phyloP scores from a whole-genome alignment of 495 filamentous ascomycete species.

The Annulohypoxylon maeteangense region DNA sequence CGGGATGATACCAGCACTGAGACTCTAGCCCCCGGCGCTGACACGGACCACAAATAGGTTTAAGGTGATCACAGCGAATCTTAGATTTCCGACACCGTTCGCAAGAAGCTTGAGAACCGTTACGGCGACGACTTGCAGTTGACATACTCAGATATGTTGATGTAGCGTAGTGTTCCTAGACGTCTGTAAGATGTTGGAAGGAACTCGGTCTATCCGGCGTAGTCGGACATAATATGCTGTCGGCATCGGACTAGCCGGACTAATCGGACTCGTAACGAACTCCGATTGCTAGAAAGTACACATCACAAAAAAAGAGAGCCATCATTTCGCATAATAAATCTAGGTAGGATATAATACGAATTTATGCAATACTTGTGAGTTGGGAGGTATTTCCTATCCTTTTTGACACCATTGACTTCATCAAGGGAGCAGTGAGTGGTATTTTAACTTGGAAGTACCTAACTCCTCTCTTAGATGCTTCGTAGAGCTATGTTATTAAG shows the following conservation, averaged over 20 bases:
- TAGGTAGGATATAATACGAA: no score
- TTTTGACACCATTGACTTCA: no score
- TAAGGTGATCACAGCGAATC: slow-evolving; percentile 9
- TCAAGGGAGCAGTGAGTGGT: no score
- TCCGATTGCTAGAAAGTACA: no score
- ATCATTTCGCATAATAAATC: no score
- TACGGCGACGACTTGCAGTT: slow-evolving; percentile 12
- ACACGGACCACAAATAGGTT: slow-evolving; percentile 10
- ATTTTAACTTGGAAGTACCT: no score
- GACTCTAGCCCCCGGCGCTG: slow-evolving; percentile 7
- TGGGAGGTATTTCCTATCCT: no score
- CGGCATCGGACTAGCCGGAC: slow-evolving; percentile 6
- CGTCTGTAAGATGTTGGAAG: not conserved
- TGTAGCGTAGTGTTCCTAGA: not conserved
- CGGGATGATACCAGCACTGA: slow-evolving; percentile 21
- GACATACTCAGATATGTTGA: not conserved
- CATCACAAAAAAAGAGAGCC: no score
- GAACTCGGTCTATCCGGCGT: not conserved
- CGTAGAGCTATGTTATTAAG: not conserved
- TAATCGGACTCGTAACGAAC: slow-evolving; percentile 21
- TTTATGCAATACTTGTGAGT: no score
- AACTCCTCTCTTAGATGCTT: no score
- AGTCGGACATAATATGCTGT: slow-evolving; percentile 2
- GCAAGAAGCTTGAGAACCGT: slow-evolving; percentile 17
- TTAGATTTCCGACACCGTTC: slow-evolving; percentile 20